Evolutionary conservation across 2,329 filamentous ascomycete genomes (phyloP), one percentile per base, ranked within the genome.

Genomic region (Emericellopsis cladophorae): DNA sequence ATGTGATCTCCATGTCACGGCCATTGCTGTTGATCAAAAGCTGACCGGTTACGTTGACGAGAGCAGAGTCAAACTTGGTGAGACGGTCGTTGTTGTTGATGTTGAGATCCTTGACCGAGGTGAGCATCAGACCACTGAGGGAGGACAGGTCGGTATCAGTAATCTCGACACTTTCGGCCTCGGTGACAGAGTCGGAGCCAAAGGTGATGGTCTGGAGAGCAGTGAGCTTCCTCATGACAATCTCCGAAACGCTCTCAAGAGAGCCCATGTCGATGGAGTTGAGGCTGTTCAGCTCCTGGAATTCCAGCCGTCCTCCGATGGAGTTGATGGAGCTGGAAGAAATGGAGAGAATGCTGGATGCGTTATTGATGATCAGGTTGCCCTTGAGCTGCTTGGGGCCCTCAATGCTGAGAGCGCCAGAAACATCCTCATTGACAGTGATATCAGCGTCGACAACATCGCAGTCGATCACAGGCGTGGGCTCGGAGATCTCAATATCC

Each of bases 61-160:
- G 72, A 58, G 83, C 75, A 62, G 88, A 84, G 57, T 76, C 75
- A 67, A 93, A 84, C 46, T 69, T 70, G 57, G 74, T 76, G 52
- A 98, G 73, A 57, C 82, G 81, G 46, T 67, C 68, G 78, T 96
- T 96, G 80, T 95, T 95, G 74, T 85, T 82, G 64, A 98, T 82
- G 60, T 84, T 70, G 59, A 98, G 76, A 49, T 67, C 71, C 43
- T 76, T 72, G 41, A 87, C 80, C n/a, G 73, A 72, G 48, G 76
- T 64, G 48, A 96, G 72, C 59, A 87, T 83, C 59, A 98, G 84
- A 56, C 87, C 88, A 49, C 81, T 71, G 45, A 98, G 75, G 49
- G 74, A 78, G 59, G 68, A 74, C 51, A 98, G 76, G 62, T 81
- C 79, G 39, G 92, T 98, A 70, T 98, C 92, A 64, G 79, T 75